These are phyloP conservation scores for Cryptococcus sp. DNA, from an alignment of 1,284 basidiomycete genomes.

Conservation along the genomic window DNA sequence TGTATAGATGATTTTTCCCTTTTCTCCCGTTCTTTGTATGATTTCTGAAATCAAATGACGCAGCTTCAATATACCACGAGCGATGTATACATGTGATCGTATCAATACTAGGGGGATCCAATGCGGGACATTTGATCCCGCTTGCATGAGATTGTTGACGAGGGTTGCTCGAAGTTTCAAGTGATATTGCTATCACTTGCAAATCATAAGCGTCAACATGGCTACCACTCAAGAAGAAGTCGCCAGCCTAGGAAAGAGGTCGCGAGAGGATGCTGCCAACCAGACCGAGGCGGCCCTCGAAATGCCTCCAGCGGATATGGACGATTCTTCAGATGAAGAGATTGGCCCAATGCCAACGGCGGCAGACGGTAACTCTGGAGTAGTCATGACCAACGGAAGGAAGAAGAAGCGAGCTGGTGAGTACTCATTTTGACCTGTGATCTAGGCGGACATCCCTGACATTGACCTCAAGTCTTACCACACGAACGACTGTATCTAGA, in stretches of 20 bases:
- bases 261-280: constrained; percentile 56
- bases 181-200: too few species aligned
- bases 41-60: neutral
- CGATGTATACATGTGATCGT: neutral
- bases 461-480: constrained; percentile 55
- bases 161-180: too few species aligned
- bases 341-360: constrained; percentile 33
- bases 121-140: neutral
- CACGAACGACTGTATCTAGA: constrained; percentile 83
- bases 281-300: constrained; percentile 51
- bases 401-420: constrained; percentile 42
- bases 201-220: neutral
- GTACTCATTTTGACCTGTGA: constrained; percentile 1
- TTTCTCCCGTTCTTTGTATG: neutral
- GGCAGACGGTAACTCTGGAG: constrained; percentile 12
- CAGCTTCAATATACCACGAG: neutral
- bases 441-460: constrained; percentile 32
- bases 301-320: constrained; percentile 32
- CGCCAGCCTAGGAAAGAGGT: constrained; percentile 6
- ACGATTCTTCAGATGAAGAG: constrained; percentile 44
- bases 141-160: neutral
- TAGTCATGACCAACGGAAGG: constrained; percentile 8
- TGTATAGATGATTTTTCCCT: constrained; percentile 1
- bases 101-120: neutral
- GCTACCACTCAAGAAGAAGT: neutral